Conservation (phyloP, 2,329 filamentous ascomycete genomes). For the Diplocarpon mali region DNA sequence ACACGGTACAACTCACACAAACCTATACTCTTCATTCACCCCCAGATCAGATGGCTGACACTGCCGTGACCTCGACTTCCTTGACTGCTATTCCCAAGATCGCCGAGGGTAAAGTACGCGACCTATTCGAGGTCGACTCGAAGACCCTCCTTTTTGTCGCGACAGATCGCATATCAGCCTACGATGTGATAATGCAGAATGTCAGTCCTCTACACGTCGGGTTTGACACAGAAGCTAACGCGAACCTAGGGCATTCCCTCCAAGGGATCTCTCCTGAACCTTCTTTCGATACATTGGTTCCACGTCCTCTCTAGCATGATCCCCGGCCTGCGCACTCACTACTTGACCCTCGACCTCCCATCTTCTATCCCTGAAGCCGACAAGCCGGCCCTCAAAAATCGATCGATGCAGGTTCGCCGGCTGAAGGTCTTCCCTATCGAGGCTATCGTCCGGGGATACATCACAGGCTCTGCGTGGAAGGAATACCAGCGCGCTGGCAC, state of each 20-base stretch:
- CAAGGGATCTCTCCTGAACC: conserved; percentile 57
- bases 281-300: conserved; percentile 61
- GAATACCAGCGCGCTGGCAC: conserved; percentile 55
- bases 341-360: conserved; percentile 48
- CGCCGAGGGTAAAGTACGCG: conserved; percentile 58
- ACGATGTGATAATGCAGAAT: conserved; percentile 83
- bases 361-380: conserved; percentile 31
- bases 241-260: conserved; percentile 48
- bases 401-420: conserved; percentile 56
- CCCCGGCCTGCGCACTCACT: conserved; percentile 50
- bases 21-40: too few relatives aligned
- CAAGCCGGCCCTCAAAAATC: conserved; percentile 25
- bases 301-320: conserved; percentile 43
- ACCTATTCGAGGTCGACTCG: conserved; percentile 63
- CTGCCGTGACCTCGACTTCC: conserved; percentile 12
- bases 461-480: conserved; percentile 61
- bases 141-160: conserved; percentile 70
- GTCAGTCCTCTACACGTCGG: conserved; percentile 31
- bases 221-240: neutral
- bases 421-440: conserved; percentile 56
- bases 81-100: conserved; percentile 18
- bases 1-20: too few relatives aligned
- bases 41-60: conserved; percentile 12
- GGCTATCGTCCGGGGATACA: conserved; percentile 62
- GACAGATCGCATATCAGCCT: conserved; percentile 87